These are phyloP conservation scores for Botrytis fabae DNA, from an alignment of 2,329 filamentous ascomycete species.

Conservation along the genomic window DNA sequence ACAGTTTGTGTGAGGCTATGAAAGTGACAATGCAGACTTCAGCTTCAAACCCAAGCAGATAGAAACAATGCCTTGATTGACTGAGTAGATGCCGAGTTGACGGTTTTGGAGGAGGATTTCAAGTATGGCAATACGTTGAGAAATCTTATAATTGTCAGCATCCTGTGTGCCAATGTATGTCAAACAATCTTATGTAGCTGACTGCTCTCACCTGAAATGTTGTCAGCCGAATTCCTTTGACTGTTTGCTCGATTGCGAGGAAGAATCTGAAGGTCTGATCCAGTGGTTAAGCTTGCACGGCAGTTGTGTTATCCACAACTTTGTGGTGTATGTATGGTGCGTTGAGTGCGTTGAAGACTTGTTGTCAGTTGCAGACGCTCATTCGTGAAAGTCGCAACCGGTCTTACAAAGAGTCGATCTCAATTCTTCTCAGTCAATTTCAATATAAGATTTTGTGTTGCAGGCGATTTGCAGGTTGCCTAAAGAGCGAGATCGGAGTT, in stretches of 20 bases:
- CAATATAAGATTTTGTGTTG: neutral
- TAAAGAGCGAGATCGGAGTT: neutral
- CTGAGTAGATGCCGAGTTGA: neutral
- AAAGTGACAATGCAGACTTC: neutral
- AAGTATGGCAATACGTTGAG: neutral
- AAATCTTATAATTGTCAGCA: neutral
- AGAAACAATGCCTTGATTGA: neutral
- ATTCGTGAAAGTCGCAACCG: neutral
- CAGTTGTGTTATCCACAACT: neutral
- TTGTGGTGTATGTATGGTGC: neutral
- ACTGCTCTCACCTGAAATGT: neutral
- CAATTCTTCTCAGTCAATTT: neutral
- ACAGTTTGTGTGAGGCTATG: neutral
- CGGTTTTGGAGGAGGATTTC: neutral
- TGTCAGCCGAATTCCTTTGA: neutral
- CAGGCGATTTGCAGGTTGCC: too few species aligned
- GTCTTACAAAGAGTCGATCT: neutral
- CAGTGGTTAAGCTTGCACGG: neutral
- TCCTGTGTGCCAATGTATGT: too few species aligned
- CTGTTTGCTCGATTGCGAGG: neutral
- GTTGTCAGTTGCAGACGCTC: too few species aligned
- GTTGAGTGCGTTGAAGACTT: neutral
- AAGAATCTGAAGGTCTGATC: neutral
- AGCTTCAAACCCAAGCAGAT: neutral
- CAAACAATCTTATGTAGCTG: neutral